phyloP scores from a whole-genome alignment of 257 asterid genomes.

The Mitragyna speciosa region DNA sequence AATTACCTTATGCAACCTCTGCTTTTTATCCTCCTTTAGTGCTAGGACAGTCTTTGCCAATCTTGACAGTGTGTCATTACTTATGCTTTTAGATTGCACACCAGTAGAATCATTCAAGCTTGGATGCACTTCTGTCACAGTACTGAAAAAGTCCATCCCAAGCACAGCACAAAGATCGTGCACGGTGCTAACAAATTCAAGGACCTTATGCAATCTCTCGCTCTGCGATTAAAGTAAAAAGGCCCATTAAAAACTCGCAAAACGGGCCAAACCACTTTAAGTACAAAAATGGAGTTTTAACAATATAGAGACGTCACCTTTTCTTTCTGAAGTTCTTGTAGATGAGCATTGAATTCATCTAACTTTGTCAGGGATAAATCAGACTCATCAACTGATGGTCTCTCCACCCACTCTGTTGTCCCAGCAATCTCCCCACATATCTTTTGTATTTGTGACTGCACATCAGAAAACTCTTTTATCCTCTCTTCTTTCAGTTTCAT shows the following conservation, averaged over 20 bases:
- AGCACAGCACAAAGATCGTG: conserved; percentile 97
- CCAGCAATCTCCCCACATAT: conserved; percentile 86
- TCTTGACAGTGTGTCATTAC: conserved; percentile 77
- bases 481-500: conserved; percentile 87
- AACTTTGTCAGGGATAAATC: conserved; percentile 83
- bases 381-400: conserved; percentile 69
- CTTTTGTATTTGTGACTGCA: conserved; percentile 84
- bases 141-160: conserved; percentile 76
- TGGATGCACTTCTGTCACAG: conserved; percentile 89
- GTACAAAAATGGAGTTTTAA: conserved; percentile 10
- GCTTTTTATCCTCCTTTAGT: conserved; percentile 76
- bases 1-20: conserved; percentile 78
- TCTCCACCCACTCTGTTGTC: conserved; percentile 52
- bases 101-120: conserved; percentile 77
- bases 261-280: conserved; percentile 14
- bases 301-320: conserved; percentile 46
- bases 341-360: conserved; percentile 75
- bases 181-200: conserved; percentile 88
- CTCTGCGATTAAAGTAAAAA: conserved; percentile 54
- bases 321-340: conserved; percentile 92
- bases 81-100: conserved; percentile 87
- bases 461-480: conserved; percentile 77
- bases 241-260: conserved; percentile 12
- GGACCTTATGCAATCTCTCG: conserved; percentile 90
- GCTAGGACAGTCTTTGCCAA: conserved; percentile 78